A percentile compares a stretch with the other conserved stretches of the same genome.
phyloP scores from a whole-genome alignment of 768 basidiomycete species.

The Floccularia luteovirens region DNA sequence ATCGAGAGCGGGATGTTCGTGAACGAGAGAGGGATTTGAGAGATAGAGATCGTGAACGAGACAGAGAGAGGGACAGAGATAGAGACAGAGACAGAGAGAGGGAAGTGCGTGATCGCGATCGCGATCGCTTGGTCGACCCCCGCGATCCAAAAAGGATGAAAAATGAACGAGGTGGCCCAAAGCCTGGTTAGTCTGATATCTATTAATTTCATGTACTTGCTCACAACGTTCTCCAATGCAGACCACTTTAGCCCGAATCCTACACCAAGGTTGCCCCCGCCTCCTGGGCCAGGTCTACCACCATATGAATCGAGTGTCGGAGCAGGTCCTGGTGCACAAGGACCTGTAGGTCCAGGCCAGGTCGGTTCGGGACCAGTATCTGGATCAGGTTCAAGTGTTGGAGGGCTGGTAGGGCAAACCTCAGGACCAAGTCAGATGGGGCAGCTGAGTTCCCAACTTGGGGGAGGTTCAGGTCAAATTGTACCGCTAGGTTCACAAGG shows the following conservation, averaged over 20 bases:
- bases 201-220: neutral
- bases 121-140: constrained; percentile 34
- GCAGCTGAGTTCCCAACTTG: constrained; percentile 7
- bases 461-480: constrained; percentile 9
- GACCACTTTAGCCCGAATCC: constrained; percentile 32
- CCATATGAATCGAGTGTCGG: too few relatives aligned
- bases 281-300: constrained; percentile 26
- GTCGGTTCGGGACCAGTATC: neutral
- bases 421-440: constrained; percentile 3
- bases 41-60: constrained; percentile 29
- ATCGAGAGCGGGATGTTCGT: constrained; percentile 13
- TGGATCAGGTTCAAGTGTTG: neutral
- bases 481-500: constrained; percentile 12
- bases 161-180: constrained; percentile 29
- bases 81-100: constrained; percentile 27
- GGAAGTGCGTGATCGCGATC: constrained; percentile 18
- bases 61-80: constrained; percentile 22
- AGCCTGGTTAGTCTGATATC: constrained; percentile 19
- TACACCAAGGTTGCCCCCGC: constrained; percentile 29
- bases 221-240: constrained; percentile 4
- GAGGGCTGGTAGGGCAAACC: neutral
- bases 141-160: constrained; percentile 60
- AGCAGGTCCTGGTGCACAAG: too few relatives aligned
- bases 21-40: constrained; percentile 18
- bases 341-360: constrained; percentile 7